These are phyloP conservation scores for Colletotrichum simmondsii DNA, from an alignment of 2,329 filamentous ascomycete species.

Conservation along the genomic window DNA sequence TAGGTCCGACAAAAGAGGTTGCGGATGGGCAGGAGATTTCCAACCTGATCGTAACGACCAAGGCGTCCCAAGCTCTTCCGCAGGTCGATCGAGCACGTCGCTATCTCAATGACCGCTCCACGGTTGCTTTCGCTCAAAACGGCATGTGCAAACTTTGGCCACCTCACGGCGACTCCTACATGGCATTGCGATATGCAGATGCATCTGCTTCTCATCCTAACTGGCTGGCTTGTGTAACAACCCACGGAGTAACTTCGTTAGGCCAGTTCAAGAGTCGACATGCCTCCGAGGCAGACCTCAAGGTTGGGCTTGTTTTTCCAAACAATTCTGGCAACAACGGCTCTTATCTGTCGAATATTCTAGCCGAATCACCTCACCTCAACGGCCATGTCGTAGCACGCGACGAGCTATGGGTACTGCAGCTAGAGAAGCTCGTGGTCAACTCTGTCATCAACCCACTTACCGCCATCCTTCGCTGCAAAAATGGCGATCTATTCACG, in stretches of 20 bases:
- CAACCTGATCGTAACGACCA: slow-evolving; percentile 83
- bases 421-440: slow-evolving; percentile 87
- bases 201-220: slow-evolving; percentile 60
- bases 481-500: slow-evolving; percentile 81
- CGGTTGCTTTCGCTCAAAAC: slow-evolving; percentile 87
- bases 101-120: slow-evolving; percentile 72
- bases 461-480: slow-evolving; percentile 80
- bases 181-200: slow-evolving; percentile 50
- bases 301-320: slow-evolving; percentile 57
- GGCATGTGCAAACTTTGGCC: slow-evolving; percentile 80
- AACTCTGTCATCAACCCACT: slow-evolving; percentile 87
- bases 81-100: slow-evolving; percentile 68
- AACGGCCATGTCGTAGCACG: slow-evolving; percentile 50
- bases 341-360: slow-evolving; percentile 53
- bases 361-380: slow-evolving; percentile 56
- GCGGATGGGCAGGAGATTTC: slow-evolving; percentile 60
- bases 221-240: slow-evolving; percentile 76
- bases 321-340: slow-evolving; percentile 35
- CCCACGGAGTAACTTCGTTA: slow-evolving; percentile 64
- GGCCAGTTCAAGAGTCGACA: slow-evolving; percentile 64
- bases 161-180: slow-evolving; percentile 58
- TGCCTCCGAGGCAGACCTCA: slow-evolving; percentile 59
- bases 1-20: slow-evolving; percentile 52
- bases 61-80: slow-evolving; percentile 74
- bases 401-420: slow-evolving; percentile 64